These are phyloP conservation scores for Sclerotinia nivalis DNA, from an alignment of 2,329 filamentous ascomycete genomes.

Conservation along the genomic window DNA sequence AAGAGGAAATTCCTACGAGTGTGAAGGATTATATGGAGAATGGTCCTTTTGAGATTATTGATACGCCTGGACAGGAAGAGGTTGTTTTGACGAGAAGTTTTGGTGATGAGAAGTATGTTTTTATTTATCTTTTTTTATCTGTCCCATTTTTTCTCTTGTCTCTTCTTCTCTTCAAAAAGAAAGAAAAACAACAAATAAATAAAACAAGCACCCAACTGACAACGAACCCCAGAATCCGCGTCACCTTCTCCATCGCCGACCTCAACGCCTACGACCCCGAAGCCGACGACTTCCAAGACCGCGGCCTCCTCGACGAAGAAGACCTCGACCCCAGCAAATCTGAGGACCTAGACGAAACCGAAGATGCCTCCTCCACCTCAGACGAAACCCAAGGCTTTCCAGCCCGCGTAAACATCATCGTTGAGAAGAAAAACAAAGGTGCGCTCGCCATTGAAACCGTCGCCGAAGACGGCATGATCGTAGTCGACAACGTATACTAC, in stretches of 20 bases:
- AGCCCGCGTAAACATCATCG: conserved; percentile 78
- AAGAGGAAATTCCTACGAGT: conserved; percentile 70
- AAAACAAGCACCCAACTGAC: not conserved
- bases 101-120: conserved; percentile 79
- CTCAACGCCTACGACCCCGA: conserved; percentile 66
- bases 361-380: conserved; percentile 56
- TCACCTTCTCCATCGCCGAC: conserved; percentile 83
- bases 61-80: conserved; percentile 82
- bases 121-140: not conserved
- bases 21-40: conserved; percentile 88
- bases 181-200: conserved; percentile 26
- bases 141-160: not conserved
- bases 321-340: conserved; percentile 49
- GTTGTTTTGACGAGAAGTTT: conserved; percentile 81
- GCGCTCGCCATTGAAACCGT: conserved; percentile 84
- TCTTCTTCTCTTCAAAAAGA: conserved; percentile 39
- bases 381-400: conserved; percentile 64
- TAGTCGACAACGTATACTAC: conserved; percentile 89
- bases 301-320: conserved; percentile 55
- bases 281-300: conserved; percentile 55
- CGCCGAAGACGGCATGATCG: conserved; percentile 81
- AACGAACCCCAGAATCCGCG: conserved; percentile 59
- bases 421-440: conserved; percentile 85
- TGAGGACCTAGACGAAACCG: conserved; percentile 52
- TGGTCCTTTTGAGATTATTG: conserved; percentile 79